Base-by-base conservation (phyloP, 1,139 yeast species). In the Pichia sp. region DNA sequence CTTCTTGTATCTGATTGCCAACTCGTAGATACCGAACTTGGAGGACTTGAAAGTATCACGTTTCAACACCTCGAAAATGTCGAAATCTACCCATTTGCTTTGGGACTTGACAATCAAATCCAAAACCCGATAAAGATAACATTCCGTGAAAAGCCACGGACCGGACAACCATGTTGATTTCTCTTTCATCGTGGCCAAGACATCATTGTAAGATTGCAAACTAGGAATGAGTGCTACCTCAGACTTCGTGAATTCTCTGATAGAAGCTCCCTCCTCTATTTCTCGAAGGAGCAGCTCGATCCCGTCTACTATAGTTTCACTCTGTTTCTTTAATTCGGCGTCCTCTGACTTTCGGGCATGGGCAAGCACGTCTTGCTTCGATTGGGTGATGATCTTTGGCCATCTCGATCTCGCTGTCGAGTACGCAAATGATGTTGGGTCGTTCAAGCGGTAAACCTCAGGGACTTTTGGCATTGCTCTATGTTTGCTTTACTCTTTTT, bases 141-240 rank as follows among this genome's bases (percentile, higher is more conserved):
- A 87, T 71, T 95, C 99, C 51, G 88, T 76, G 65, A 77, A 86
- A 55, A 93, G 74, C 99, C 99, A 93, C 17, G 96, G 97, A 0
- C 93, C 96, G n/a, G 85, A 77, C 58, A 76, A 74, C 98, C 97
- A 93, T 8, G 66, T 65, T n/a, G 72, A 71, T 31, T 63, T 60
- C 16, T 56, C 63, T 49, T 55, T 67, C 52, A 81, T 67, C 10
- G 51, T 52, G 3, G 53, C 43, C 2, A 68, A 55, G 10, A 75
- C 74, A 3, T 74, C 75, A 66, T 87, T 84, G 67, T 78, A 85
- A 6, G 78, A 72, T 17, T 65, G 64, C 57, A 85, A 78, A 52
- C 78, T 75, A 4, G 75, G 71, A 58, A 79, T 76, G 6, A 62
- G 52, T 2, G 65, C 68, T 10, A 56, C 46, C 20, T 76, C 55